Conservation (phyloP, 2,329 filamentous ascomycete genomes). For the Ilyonectria mors-panacis region DNA sequence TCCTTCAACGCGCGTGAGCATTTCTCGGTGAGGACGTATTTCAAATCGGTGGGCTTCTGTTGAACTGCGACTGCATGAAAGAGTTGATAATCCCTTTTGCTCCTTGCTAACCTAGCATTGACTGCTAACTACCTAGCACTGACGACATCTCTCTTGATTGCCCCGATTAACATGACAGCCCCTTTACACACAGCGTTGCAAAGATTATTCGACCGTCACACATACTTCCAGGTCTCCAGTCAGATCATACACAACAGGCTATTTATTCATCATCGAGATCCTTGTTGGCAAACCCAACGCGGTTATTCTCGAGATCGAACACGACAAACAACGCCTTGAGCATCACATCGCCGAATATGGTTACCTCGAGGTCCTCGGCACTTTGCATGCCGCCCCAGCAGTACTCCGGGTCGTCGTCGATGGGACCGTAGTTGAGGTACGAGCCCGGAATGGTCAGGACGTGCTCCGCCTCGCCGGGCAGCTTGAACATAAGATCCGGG, state of each 20-base stretch:
- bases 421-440: conserved; percentile 69
- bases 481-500: conserved; percentile 70
- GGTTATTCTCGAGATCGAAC: conserved; percentile 69
- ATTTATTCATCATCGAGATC: conserved; percentile 44
- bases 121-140: conserved; percentile 17
- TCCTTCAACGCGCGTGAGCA: conserved; percentile 21
- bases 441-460: conserved; percentile 68
- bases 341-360: conserved; percentile 84
- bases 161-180: conserved; percentile 20
- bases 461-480: conserved; percentile 64
- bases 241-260: conserved; percentile 1
- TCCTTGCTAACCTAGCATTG: conserved; percentile 6
- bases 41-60: background rate
- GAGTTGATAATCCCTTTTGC: conserved; percentile 1
- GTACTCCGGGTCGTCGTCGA: conserved; percentile 62
- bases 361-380: conserved; percentile 61
- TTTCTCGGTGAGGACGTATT: background rate
- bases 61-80: background rate
- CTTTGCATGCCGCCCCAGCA: conserved; percentile 86
- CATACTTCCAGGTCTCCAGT: conserved; percentile 16
- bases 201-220: conserved; percentile 22
- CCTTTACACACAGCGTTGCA: conserved; percentile 10
- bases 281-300: conserved; percentile 63
- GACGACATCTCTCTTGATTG: conserved; percentile 11
- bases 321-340: conserved; percentile 84